A percentile compares a stretch with the other conserved stretches of the same genome.
phyloP scores from a whole-genome alignment of 495 filamentous ascomycete genomes.

The Penicillium parvum region DNA sequence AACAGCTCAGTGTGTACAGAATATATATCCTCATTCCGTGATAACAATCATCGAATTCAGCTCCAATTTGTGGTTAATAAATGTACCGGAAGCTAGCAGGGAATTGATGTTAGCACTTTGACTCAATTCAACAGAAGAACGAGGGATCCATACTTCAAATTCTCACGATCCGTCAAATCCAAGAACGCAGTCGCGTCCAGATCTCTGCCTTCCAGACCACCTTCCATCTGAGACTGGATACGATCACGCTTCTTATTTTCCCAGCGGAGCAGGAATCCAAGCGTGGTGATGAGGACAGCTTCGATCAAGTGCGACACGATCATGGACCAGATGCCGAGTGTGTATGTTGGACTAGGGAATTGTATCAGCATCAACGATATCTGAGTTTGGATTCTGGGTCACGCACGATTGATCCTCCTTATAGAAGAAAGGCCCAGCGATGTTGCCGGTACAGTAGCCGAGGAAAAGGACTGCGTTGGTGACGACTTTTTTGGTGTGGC shows the following conservation, averaged over 20 bases:
- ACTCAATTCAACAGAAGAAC: too few species aligned
- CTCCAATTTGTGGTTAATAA: too few species aligned
- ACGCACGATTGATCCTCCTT: conserved; percentile 47
- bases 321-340: conserved; percentile 59
- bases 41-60: too few species aligned
- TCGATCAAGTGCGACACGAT: conserved; percentile 57
- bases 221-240: conserved; percentile 44
- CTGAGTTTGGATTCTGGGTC: background rate
- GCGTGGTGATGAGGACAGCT: conserved; percentile 40
- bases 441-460: conserved; percentile 49
- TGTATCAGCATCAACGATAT: background rate
- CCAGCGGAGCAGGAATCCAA: conserved; percentile 47
- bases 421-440: conserved; percentile 61
- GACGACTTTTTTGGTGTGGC: conserved; percentile 61
- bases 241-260: conserved; percentile 55
- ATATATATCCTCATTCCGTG: too few species aligned
- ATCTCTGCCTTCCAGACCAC: conserved; percentile 46
- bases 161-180: conserved; percentile 59
- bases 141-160: conserved; percentile 52
- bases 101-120: too few species aligned
- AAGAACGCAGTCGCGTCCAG: conserved; percentile 53
- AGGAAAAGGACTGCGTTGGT: conserved; percentile 56
- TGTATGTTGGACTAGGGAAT: conserved; percentile 44
- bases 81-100: too few species aligned
- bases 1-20: too few species aligned